Conservation (phyloP, 768 basidiomycete species). For the Coprinopsis sp. region DNA sequence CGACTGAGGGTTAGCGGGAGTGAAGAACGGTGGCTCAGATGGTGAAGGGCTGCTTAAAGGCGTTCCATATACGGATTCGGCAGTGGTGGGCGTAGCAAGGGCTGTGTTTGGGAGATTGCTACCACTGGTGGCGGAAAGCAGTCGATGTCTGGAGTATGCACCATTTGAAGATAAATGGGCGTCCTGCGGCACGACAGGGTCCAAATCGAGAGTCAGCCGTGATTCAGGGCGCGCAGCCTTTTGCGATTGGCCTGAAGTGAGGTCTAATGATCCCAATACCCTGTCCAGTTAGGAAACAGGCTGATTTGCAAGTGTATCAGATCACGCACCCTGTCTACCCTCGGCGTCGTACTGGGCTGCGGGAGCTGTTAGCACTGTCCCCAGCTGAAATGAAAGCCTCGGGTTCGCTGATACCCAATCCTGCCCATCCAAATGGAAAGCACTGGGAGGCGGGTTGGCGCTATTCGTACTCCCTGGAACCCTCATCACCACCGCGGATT, state of each 20-base stretch:
- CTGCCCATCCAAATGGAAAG: too few relatives aligned
- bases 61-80: conserved; percentile 8
- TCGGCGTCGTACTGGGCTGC: neutral
- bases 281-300: too few relatives aligned
- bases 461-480: too few relatives aligned
- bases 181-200: too few relatives aligned
- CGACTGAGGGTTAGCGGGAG: neutral
- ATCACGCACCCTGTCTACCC: too few relatives aligned
- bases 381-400: neutral
- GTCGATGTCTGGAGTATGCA: neutral
- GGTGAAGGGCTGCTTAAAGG: neutral
- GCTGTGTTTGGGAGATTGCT: neutral
- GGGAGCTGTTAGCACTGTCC: neutral
- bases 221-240: neutral
- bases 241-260: too few relatives aligned
- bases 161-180: too few relatives aligned
- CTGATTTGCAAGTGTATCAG: too few relatives aligned
- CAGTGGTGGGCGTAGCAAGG: neutral
- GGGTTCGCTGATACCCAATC: neutral
- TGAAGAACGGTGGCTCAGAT: neutral
- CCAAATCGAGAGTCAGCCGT: conserved; percentile 3
- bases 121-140: neutral
- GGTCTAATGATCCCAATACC: too few relatives aligned
- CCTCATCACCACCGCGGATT: too few relatives aligned
- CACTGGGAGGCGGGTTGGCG: neutral